Base-by-base conservation (phyloP, 2,329 filamentous ascomycete genomes). In the Elsinoe australis region DNA sequence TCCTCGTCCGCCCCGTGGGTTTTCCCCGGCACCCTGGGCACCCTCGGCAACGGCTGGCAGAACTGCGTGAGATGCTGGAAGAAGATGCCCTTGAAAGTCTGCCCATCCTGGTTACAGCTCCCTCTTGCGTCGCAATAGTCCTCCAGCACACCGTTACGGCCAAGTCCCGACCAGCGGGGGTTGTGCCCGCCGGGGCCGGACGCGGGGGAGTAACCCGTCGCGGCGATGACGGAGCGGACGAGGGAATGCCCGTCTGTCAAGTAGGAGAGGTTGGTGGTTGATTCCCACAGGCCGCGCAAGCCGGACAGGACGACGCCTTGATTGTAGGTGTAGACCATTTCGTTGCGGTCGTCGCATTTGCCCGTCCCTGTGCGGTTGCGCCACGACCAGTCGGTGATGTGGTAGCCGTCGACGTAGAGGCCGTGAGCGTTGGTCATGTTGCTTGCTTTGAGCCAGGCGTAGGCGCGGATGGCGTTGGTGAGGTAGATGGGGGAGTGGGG, bases 311-410 rank as follows among this genome's bases (percentile, higher is more conserved):
- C 60, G 3, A 95, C 87, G 17, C 89, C 90, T 65, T 96, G 90
- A 66, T 96, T 96, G 69, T 96, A 95, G 0, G 88, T 94, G 65
- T 89, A 94, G 5, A 95, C 83, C 80, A 88, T 89, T 55, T 88
- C 79, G 64, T 94, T 86, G 39, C 88, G 77, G 31, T 76, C 65
- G 61, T 95, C 87, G 62, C 90, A 95, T 53, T 78, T 73, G 0
- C 78, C 81, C 49, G 85, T 87, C 42, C 81, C 79, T 19, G 72
- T 74, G 51, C 74, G 74, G 49, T 79, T 75, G 33, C 64, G 56
- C 31, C 45, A 31, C 6, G 44, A 34, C 52, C 67, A 85, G 21
- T 78, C 79, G n/a, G 71, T 75, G 59, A 96, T 83, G 64, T 96
- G 90, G 61, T 87, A 96, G 7, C 90, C 90, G 58, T 96, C 90